These are phyloP conservation scores for Pyricularia sp. DNA, from an alignment of 2,329 filamentous ascomycete species.

Conservation along the genomic window DNA sequence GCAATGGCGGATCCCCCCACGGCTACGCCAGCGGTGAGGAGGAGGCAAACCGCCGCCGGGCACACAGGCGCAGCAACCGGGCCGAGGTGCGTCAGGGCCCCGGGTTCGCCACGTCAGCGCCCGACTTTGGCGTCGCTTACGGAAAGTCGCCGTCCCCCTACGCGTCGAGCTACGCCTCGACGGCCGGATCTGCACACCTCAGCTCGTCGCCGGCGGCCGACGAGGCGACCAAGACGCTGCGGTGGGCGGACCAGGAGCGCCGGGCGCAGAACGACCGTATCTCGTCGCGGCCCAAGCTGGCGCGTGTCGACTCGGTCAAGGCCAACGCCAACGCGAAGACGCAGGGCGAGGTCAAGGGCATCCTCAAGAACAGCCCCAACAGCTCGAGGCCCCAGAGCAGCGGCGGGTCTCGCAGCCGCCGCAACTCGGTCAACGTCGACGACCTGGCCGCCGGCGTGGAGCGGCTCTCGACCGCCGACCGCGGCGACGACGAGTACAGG, in stretches of 20 bases:
- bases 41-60: constrained; percentile 9
- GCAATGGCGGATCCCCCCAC: constrained; percentile 1
- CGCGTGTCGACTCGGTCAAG: constrained; percentile 8
- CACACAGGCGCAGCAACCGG: constrained; percentile 11
- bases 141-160: constrained; percentile 1
- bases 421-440: constrained; percentile 1
- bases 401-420: constrained; percentile 4
- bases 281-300: constrained; percentile 14
- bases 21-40: constrained; percentile 15
- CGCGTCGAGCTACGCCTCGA: constrained; percentile 11
- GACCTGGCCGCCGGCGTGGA: neutral
- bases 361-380: constrained; percentile 17
- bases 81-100: constrained; percentile 6
- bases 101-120: constrained; percentile 13
- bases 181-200: constrained; percentile 4
- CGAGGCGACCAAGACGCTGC: constrained; percentile 15
- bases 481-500: constrained; percentile 10
- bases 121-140: constrained; percentile 10
- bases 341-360: constrained; percentile 18
- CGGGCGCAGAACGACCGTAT: constrained; percentile 21
- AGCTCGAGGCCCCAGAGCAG: constrained; percentile 1
- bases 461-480: constrained; percentile 7
- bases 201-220: constrained; percentile 8
- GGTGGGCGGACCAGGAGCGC: constrained; percentile 20
- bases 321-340: constrained; percentile 5